Conservation (phyloP, 208 protist genomes). For the Tritrichomonas foetus region DNA sequence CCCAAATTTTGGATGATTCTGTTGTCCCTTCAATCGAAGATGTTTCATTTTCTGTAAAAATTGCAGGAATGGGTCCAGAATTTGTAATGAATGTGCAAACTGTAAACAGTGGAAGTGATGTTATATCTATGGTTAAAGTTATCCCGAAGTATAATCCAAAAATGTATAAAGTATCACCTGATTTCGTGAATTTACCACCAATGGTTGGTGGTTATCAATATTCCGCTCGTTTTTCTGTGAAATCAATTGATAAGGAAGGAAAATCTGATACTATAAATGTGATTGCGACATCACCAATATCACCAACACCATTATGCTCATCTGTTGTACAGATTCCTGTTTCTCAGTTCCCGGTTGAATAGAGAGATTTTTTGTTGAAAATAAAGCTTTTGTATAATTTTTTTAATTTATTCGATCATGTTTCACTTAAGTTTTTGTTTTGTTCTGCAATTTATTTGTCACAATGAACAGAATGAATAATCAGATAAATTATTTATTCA, state of each 20-base stretch:
- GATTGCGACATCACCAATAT: background rate
- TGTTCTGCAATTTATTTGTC: too few species aligned
- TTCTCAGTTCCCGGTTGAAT: conserved; percentile 33
- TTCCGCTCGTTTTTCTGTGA: background rate
- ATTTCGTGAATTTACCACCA: background rate
- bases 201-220: background rate
- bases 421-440: too few species aligned
- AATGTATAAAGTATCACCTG: background rate
- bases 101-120: background rate
- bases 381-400: background rate
- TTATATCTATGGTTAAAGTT: background rate
- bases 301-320: background rate
- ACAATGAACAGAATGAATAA: too few species aligned
- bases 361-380: background rate
- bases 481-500: too few species aligned
- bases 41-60: background rate
- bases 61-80: background rate
- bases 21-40: background rate
- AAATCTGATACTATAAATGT: conserved; percentile 8
- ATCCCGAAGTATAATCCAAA: background rate
- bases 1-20: background rate
- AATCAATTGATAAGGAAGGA: background rate
- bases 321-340: background rate
- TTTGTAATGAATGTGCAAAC: background rate
- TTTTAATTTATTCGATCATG: too few species aligned